Conservation (phyloP, 257 asterid species). For the Misopates orontium region DNA sequence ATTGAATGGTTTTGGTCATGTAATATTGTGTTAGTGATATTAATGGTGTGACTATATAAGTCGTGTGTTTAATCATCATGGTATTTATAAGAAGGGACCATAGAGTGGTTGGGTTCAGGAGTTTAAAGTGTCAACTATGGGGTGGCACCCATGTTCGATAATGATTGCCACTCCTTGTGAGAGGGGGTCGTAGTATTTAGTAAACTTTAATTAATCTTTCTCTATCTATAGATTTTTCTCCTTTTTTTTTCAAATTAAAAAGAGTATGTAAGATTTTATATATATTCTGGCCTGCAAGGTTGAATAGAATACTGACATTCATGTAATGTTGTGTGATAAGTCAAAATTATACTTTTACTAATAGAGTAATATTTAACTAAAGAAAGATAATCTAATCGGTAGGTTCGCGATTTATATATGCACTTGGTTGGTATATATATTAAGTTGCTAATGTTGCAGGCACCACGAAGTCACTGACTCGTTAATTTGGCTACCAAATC, state of each 20-base stretch:
- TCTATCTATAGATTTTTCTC: neutral
- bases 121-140: conserved; percentile 43
- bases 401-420: too few relatives aligned
- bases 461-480: too few relatives aligned
- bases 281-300: too few relatives aligned
- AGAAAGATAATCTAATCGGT: neutral
- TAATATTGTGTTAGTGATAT: neutral
- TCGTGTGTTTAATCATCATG: neutral
- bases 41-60: neutral
- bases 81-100: conserved; percentile 30
- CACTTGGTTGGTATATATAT: too few relatives aligned
- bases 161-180: conserved; percentile 26
- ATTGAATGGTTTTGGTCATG: conserved; percentile 5
- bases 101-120: conserved; percentile 41
- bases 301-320: too few relatives aligned
- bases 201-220: neutral
- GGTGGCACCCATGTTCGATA: conserved; percentile 72
- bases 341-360: neutral
- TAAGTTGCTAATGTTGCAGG: too few relatives aligned
- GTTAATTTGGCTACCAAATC: too few relatives aligned
- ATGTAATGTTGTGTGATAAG: too few relatives aligned
- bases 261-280: too few relatives aligned
- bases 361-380: neutral
- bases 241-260: too few relatives aligned
- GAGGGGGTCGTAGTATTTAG: neutral